These are phyloP conservation scores for Herpetospermum pedunculosum DNA, from an alignment of 306 rosid species.

Conservation along the genomic window DNA sequence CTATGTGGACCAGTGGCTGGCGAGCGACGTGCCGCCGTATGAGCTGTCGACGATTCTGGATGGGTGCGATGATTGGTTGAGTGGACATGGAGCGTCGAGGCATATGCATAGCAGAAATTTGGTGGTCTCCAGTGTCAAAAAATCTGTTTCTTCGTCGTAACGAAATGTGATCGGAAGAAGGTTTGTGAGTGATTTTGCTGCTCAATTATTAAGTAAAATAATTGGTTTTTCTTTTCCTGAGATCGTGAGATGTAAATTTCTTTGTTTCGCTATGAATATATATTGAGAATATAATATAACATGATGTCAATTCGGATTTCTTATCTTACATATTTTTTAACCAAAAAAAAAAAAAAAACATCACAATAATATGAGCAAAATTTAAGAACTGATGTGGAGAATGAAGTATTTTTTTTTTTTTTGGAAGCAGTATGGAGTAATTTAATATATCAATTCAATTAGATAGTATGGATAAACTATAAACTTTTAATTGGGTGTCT, in stretches of 20 bases:
- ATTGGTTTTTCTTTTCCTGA: background rate
- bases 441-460: too few species aligned
- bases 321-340: too few species aligned
- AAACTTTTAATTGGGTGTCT: too few species aligned
- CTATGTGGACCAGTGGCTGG: constrained; percentile 8
- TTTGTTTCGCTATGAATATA: too few species aligned
- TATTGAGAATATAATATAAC: too few species aligned
- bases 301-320: too few species aligned
- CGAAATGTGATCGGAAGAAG: background rate
- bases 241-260: background rate
- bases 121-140: background rate
- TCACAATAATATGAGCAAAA: too few species aligned
- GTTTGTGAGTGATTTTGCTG: background rate
- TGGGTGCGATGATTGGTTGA: background rate
- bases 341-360: too few species aligned
- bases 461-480: too few species aligned
- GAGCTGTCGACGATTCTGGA: background rate
- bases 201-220: background rate
- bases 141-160: background rate
- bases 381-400: too few species aligned
- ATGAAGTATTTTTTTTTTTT: too few species aligned
- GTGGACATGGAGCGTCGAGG: background rate
- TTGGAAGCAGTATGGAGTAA: too few species aligned
- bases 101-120: background rate
- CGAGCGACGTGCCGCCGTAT: constrained; percentile 1